Percentiles rank a stretch among this genome's conserved stretches.
These are phyloP conservation scores for Dunaliella primolecta DNA, from an alignment of 139 green algal species.

Conservation along the genomic window DNA sequence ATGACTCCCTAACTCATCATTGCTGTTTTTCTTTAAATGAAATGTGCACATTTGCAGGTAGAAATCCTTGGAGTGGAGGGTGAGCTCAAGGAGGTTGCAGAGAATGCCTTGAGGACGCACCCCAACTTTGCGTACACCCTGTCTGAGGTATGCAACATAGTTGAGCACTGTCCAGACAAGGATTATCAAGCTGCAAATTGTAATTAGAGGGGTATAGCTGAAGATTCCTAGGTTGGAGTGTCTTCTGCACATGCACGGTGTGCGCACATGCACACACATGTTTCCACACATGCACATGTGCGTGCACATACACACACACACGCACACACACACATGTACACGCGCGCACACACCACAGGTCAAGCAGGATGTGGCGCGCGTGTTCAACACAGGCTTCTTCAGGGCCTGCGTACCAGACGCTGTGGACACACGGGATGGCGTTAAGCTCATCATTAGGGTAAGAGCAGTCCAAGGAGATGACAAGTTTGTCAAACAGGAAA, in stretches of 20 bases:
- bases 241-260: no score
- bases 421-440: slow-evolving; percentile 91
- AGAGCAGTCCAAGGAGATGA: no score
- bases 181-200: no score
- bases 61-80: slow-evolving; percentile 72
- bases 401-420: slow-evolving; percentile 56
- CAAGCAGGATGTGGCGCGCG: slow-evolving; percentile 72
- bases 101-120: slow-evolving; percentile 60
- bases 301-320: no score
- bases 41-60: slow-evolving; percentile 47
- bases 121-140: slow-evolving; percentile 94
- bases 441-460: slow-evolving; percentile 83
- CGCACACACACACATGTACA: background rate
- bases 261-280: no score
- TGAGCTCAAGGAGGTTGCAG: slow-evolving; percentile 65
- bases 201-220: no score
- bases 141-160: slow-evolving; percentile 62
- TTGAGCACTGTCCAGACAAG: no score
- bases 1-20: no score
- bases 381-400: slow-evolving; percentile 94
- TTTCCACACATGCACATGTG: background rate
- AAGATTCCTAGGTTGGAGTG: no score
- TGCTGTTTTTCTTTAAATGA: no score
- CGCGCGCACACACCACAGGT: no score
- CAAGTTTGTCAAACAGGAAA: no score